These are phyloP conservation scores for Dipteronia dyeriana DNA, from an alignment of 345 rosid genomes.

Conservation along the genomic window DNA sequence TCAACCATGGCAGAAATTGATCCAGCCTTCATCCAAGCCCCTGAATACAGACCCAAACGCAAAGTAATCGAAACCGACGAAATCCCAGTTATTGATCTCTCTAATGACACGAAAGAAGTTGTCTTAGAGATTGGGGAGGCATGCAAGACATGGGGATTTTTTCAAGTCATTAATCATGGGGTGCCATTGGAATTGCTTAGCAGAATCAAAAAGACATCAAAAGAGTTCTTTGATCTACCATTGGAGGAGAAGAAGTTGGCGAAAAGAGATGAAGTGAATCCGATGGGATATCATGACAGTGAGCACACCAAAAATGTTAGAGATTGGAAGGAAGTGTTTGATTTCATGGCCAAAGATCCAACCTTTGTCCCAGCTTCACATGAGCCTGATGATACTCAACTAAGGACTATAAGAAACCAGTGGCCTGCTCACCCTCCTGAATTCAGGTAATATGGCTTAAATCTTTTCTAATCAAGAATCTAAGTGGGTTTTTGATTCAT, in stretches of 20 bases:
- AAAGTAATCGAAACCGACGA: constrained; percentile 34
- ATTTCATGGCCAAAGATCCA: constrained; percentile 60
- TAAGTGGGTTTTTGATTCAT: no score
- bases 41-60: constrained; percentile 50
- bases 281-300: constrained; percentile 71
- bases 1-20: constrained; percentile 50
- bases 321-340: constrained; percentile 93
- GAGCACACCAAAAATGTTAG: constrained; percentile 92
- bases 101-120: constrained; percentile 26
- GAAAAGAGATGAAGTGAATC: constrained; percentile 62
- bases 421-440: constrained; percentile 69
- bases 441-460: constrained; percentile 49
- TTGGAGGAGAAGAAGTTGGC: constrained; percentile 63
- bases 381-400: constrained; percentile 48
- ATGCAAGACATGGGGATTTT: constrained; percentile 84
- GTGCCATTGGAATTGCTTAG: constrained; percentile 48
- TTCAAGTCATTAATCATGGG: constrained; percentile 86
- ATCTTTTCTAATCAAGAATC: not conserved
- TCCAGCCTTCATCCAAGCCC: constrained; percentile 56
- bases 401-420: constrained; percentile 56
- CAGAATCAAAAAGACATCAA: constrained; percentile 41
- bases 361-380: constrained; percentile 59
- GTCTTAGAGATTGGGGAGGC: constrained; percentile 54
- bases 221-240: constrained; percentile 53
- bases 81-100: constrained; percentile 69